A percentile compares a stretch with the other conserved stretches of the same genome.
Evolutionary conservation across 2,329 filamentous ascomycete genomes (phyloP).

Genomic region (Beauveria scarabaeidicola): DNA sequence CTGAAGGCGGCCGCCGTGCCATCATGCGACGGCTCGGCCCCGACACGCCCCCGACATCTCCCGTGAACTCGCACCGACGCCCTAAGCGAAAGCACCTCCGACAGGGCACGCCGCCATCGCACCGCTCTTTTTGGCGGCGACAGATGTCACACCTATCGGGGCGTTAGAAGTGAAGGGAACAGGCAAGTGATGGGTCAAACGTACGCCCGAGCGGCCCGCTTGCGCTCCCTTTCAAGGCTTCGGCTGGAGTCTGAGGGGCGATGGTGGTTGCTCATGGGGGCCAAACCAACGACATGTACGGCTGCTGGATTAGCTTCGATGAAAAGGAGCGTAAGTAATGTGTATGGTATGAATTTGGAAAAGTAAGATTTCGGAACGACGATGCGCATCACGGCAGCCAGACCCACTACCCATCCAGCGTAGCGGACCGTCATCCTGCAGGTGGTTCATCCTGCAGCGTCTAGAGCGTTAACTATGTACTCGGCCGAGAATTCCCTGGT

Average conservation of each 20-base stretch:
- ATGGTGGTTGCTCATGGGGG: conserved; percentile 13
- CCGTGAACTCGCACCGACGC: conserved; percentile 38
- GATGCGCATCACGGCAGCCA: not conserved
- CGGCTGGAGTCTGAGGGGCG: conserved; percentile 13
- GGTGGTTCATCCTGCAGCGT: not conserved
- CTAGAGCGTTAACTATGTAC: not conserved
- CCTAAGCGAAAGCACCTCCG: conserved; percentile 42
- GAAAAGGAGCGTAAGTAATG: not conserved
- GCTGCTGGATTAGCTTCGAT: not conserved
- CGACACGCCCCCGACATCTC: conserved; percentile 18
- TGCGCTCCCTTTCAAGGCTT: conserved; percentile 21
- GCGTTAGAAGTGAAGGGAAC: not conserved
- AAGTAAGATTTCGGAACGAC: not conserved
- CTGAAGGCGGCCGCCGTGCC: not conserved
- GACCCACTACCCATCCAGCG: not conserved
- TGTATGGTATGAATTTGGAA: not conserved
- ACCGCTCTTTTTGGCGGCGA: conserved; percentile 48
- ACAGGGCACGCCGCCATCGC: conserved; percentile 46
- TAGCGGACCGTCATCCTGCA: not conserved
- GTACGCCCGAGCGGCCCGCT: conserved; percentile 21
- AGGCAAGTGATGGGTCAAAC: not conserved
- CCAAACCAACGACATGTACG: not conserved
- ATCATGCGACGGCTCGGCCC: not conserved
- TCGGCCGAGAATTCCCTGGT: not conserved
- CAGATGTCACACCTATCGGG: conserved; percentile 41